Base-by-base conservation (phyloP, 2,329 filamentous ascomycete genomes). In the Verruconis gallopava region DNA sequence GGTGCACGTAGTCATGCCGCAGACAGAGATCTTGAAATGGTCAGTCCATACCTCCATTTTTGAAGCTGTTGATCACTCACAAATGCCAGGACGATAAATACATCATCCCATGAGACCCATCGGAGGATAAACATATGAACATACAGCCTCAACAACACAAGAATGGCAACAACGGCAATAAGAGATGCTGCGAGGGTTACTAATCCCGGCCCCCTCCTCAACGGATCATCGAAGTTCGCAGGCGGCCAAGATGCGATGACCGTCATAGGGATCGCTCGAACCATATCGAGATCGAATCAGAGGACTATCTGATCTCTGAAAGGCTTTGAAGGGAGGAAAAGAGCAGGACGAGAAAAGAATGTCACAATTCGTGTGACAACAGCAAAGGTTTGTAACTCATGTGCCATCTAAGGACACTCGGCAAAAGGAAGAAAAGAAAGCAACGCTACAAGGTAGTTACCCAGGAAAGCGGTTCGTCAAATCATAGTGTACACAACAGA, bases 91-190 rank as follows among this genome's bases (percentile, higher is more conserved):
- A 46, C 19, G n/a, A 45, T 45, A 21, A 45, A 45, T 6, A 46
- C 5, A 40, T 46, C 44, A 22, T 46, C 44, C 6, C 22, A n/a
- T 5, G 42, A 42, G 21, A 45, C 37, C 44, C 42, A 46, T 13
- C 37, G 14, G 9, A 35, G 21, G 13, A 46, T 20, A 14, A 32
- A 33, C 13, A 45, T 9, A n/a, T 42, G 22, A 11, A 38, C 43
- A 36, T 46, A 46, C 11, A 46, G 21, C 14, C 44, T 19, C 18
- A 44, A 19, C n/a, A 17, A 20, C 4, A 46, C 42, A 17, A 34
- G 21, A 15, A 46, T 17, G 12, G 38, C 15, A 12, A 37, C 35
- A 13, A 46, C n/a, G 2, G 20, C 30, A 21, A 45, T 33, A 4
- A 46, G 22, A n/a, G 40, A n/a, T n/a, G 14, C 14, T n/a, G 20